phyloP scores from a whole-genome alignment of 106 monocot genomes.

The Dendrobium nobile region DNA sequence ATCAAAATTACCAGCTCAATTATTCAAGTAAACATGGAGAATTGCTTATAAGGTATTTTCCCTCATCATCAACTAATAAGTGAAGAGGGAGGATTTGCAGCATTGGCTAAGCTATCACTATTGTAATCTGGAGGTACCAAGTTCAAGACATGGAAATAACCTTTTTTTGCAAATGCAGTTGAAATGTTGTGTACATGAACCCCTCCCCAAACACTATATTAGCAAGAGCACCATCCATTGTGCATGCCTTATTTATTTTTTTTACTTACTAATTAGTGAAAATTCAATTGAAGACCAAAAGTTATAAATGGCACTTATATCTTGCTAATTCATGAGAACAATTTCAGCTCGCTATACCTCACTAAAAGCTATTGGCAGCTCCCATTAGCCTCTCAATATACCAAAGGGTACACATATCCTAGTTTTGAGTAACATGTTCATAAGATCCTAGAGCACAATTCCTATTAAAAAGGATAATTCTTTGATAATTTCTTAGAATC shows the following conservation, averaged over 20 bases:
- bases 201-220: background rate
- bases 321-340: background rate
- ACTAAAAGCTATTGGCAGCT: background rate
- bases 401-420: background rate
- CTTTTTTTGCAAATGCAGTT: background rate
- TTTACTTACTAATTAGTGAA: background rate
- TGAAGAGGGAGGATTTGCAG: background rate
- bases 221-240: background rate
- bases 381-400: background rate
- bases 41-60: background rate
- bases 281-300: background rate
- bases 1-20: background rate
- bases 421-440: background rate
- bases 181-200: background rate
- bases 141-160: background rate
- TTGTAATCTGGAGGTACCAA: background rate
- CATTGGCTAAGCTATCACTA: background rate
- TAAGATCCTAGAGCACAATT: background rate
- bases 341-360: background rate
- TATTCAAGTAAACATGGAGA: background rate
- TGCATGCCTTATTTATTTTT: background rate
- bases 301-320: background rate
- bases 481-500: too few relatives aligned
- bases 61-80: background rate
- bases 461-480: background rate